phyloP scores from a whole-genome alignment of 805 yeast genomes.

The Priceomyces haplophilus region DNA sequence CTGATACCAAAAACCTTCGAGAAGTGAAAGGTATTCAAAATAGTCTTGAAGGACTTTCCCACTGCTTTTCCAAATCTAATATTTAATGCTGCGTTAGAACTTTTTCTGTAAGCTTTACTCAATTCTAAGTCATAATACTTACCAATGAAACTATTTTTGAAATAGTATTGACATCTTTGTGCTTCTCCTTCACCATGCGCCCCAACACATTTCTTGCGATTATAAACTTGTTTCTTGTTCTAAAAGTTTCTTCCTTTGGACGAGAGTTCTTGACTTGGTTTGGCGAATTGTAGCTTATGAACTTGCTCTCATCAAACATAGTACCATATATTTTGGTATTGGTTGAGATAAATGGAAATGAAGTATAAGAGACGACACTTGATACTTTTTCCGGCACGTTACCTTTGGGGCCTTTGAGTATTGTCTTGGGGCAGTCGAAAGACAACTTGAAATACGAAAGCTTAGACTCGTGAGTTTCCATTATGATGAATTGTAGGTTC shows the following conservation, averaged over 20 bases:
- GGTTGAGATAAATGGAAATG: slow-evolving; percentile 9
- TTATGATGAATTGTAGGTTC: not conserved
- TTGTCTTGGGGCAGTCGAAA: slow-evolving; percentile 2
- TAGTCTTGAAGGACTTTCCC: slow-evolving; percentile 11
- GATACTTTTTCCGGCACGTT: not conserved
- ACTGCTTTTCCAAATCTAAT: slow-evolving; percentile 18
- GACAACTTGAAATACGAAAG: slow-evolving; percentile 4
- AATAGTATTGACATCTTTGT: slow-evolving; percentile 7
- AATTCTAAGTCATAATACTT: not conserved
- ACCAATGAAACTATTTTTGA: slow-evolving; percentile 14
- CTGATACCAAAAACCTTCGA: slow-evolving; percentile 10
- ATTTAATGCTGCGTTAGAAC: slow-evolving; percentile 7
- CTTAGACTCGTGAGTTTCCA: not conserved
- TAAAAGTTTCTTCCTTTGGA: slow-evolving; percentile 6
- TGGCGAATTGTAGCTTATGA: slow-evolving; percentile 6
- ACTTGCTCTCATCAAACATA: slow-evolving; percentile 5
- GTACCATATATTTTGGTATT: slow-evolving; percentile 3
- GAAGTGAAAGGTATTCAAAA: slow-evolving; percentile 14
- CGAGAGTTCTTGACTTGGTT: not conserved
- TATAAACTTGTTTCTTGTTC: slow-evolving; percentile 19
- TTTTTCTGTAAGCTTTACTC: not conserved
- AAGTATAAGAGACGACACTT: slow-evolving; percentile 5
- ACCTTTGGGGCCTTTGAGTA: not conserved
- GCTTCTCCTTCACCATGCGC: slow-evolving; percentile 8
- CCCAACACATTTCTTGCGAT: slow-evolving; percentile 18